Conservation (phyloP, 75 land plant genomes). For the Isoetes taiwanensis region DNA sequence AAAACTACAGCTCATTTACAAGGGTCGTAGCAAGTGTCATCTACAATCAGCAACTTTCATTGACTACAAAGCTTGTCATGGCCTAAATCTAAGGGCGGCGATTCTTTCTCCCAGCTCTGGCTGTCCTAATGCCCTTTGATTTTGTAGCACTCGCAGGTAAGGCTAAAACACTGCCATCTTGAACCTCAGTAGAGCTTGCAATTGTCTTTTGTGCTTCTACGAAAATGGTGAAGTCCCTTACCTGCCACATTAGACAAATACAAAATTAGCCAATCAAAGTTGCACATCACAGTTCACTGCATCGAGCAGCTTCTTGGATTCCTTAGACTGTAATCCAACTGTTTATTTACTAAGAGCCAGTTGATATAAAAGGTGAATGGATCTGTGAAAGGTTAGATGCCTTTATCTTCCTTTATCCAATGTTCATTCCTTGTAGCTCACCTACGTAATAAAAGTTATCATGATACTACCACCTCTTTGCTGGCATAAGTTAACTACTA, state of each 20-base stretch:
- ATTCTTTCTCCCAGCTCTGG: no score
- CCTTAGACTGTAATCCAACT: not conserved
- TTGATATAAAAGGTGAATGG: not conserved
- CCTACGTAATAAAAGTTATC: no score
- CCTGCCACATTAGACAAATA: not conserved
- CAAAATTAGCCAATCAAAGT: not conserved
- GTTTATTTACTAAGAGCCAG: not conserved
- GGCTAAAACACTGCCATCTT: slow-evolving; percentile 45
- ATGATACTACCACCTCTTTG: no score
- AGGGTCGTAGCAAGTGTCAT: no score
- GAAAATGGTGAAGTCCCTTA: not conserved
- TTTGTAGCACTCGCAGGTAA: slow-evolving; percentile 22
- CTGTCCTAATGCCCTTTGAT: not conserved
- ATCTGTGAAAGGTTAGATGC: not conserved
- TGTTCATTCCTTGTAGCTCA: not conserved
- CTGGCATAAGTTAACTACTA: no score
- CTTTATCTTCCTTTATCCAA: not conserved
- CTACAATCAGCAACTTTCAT: no score
- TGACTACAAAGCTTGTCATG: no score
- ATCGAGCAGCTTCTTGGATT: no score
- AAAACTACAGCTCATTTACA: no score
- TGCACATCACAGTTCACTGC: no score
- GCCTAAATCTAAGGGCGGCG: no score
- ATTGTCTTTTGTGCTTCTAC: slow-evolving; percentile 10
- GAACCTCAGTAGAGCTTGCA: slow-evolving; percentile 33